These are phyloP conservation scores for Boletus rubescentipes DNA, from an alignment of 768 basidiomycete species.

Conservation along the genomic window DNA sequence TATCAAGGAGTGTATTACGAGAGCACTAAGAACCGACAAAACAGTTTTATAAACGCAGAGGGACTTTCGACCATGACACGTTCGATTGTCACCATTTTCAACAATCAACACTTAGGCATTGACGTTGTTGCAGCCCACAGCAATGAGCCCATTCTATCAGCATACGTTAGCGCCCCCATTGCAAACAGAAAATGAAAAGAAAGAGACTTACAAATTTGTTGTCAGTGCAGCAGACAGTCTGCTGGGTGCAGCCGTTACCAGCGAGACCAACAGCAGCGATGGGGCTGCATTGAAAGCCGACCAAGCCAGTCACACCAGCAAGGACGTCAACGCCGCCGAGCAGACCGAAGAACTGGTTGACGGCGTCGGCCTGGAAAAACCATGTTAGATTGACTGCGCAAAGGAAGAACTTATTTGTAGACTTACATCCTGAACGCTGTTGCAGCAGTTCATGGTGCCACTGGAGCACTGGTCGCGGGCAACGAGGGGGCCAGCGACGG, in stretches of 20 bases:
- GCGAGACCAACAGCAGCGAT: neutral
- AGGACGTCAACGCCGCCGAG: neutral
- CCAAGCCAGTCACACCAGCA: neutral
- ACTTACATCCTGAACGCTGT: slow-evolving; percentile 6
- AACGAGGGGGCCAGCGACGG: slow-evolving; percentile 1
- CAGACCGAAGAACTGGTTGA: neutral
- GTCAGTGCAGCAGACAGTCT: too few species aligned
- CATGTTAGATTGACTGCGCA: neutral
- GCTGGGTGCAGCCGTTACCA: neutral
- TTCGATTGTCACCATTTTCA: neutral
- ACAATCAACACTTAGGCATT: neutral
- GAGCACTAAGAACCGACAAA: neutral
- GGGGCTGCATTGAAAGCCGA: slow-evolving; percentile 3
- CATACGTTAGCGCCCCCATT: neutral
- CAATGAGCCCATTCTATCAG: neutral
- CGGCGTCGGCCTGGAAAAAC: neutral
- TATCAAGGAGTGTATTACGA: neutral
- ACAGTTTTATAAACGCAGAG: neutral
- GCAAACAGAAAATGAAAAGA: too few species aligned
- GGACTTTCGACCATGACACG: neutral
- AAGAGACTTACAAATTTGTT: too few species aligned
- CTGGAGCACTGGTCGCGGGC: slow-evolving; percentile 11
- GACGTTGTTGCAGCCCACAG: neutral
- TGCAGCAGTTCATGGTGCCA: slow-evolving; percentile 15
- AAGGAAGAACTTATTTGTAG: rapidly evolving